A percentile compares a stretch with the other conserved stretches of the same genome.
phyloP scores from a whole-genome alignment of 1,284 basidiomycete species.

The Gastroboletus turbinatus region DNA sequence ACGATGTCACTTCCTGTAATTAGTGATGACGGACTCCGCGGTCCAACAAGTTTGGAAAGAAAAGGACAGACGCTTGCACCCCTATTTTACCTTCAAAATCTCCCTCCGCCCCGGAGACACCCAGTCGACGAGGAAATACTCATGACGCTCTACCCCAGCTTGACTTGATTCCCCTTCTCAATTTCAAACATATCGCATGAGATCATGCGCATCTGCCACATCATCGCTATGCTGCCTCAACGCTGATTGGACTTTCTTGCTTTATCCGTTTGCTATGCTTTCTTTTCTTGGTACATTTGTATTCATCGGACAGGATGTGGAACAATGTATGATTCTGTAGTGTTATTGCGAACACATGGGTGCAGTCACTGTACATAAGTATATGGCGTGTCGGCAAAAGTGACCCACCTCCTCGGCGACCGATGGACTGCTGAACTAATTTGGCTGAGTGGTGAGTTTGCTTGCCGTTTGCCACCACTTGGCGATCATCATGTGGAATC shows the following conservation, averaged over 20 bases:
- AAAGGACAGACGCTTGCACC: constrained; percentile 47
- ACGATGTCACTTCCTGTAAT: background rate
- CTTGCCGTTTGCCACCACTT: background rate
- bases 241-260: constrained; percentile 8
- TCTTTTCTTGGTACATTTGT: constrained; percentile 30
- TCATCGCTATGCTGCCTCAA: constrained; percentile 11
- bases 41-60: constrained; percentile 9
- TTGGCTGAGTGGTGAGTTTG: background rate
- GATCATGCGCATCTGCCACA: background rate
- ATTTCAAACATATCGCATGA: constrained; percentile 1
- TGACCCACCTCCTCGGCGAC: background rate
- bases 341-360: background rate
- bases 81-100: constrained; percentile 51
- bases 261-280: constrained; percentile 7
- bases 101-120: constrained; percentile 48
- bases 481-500: constrained; percentile 3
- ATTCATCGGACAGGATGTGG: constrained; percentile 23
- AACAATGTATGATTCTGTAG: constrained; percentile 25
- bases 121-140: constrained; percentile 61
- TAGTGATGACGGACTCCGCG: constrained; percentile 2
- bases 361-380: background rate
- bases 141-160: constrained; percentile 45
- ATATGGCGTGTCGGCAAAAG: background rate
- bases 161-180: constrained; percentile 25
- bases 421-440: background rate